Conservation (phyloP, 495 filamentous ascomycete species). For the Bacidia gigantensis region DNA sequence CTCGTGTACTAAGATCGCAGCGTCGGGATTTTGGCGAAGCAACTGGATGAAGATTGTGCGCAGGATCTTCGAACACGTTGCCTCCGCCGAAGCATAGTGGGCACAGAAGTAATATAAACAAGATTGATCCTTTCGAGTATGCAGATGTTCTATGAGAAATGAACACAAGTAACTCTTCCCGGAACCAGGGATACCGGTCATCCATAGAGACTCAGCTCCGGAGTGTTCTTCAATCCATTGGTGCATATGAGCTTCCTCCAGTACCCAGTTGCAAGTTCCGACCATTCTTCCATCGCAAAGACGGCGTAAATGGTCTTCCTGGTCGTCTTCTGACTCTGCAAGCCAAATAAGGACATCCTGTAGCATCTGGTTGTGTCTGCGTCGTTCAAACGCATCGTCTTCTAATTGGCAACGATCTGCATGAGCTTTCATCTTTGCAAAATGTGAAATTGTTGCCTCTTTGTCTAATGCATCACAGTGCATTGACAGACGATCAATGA, state of each 20-base stretch:
- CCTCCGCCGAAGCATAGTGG: not conserved
- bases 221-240: constrained; percentile 6
- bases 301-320: constrained; percentile 7
- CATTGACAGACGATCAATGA: constrained; percentile 23
- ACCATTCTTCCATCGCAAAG: not conserved
- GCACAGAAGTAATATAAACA: constrained; percentile 8
- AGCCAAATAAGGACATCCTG: constrained; percentile 7
- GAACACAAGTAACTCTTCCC: constrained; percentile 11
- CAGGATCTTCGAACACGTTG: constrained; percentile 1
- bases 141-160: not conserved
- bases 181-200: constrained; percentile 11
- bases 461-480: constrained; percentile 27
- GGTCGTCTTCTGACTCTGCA: constrained; percentile 1
- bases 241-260: not conserved
- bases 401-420: not conserved
- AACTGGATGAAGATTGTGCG: constrained; percentile 6
- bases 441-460: constrained; percentile 20
- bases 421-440: constrained; percentile 15
- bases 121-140: not conserved
- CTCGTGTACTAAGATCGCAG: constrained; percentile 4
- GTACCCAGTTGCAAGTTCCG: constrained; percentile 9
- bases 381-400: constrained; percentile 1
- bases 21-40: constrained; percentile 5
- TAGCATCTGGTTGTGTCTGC: not conserved
- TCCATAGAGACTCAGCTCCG: constrained; percentile 1